Evolutionary conservation across 371 early-diverging fungal genomes (phyloP).

Genomic region (Phascolomyces articulosus): DNA sequence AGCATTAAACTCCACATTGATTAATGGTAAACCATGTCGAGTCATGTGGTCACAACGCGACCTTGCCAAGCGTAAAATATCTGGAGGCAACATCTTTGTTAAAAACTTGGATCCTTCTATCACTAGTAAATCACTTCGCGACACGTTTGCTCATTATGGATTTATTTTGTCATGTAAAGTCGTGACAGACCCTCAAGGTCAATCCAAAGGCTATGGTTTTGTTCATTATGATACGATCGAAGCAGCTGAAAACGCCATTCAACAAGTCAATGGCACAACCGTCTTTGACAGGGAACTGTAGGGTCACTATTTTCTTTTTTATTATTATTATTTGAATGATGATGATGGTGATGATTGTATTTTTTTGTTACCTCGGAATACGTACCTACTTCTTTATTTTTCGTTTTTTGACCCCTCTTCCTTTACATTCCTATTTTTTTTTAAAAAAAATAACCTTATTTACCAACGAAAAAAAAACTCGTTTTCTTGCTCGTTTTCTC

Average conservation of each 20-base stretch:
- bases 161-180: slow-evolving; percentile 98
- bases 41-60: slow-evolving; percentile 99
- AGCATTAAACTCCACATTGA: slow-evolving; percentile 88
- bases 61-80: slow-evolving; percentile 83
- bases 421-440: neutral
- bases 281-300: slow-evolving; percentile 93
- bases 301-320: slow-evolving; percentile 8
- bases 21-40: slow-evolving; percentile 93
- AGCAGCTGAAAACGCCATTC: slow-evolving; percentile 95
- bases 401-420: too few relatives aligned
- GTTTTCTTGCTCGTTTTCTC: too few relatives aligned
- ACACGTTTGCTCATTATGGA: slow-evolving; percentile 99
- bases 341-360: too few relatives aligned
- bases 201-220: slow-evolving; percentile 95
- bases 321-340: neutral
- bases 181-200: slow-evolving; percentile 79
- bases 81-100: slow-evolving; percentile 98
- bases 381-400: too few relatives aligned
- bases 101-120: slow-evolving; percentile 97
- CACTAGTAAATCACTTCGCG: slow-evolving; percentile 95
- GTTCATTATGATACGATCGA: slow-evolving; percentile 97
- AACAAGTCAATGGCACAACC: slow-evolving; percentile 94
- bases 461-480: too few relatives aligned
- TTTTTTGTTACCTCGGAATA: too few relatives aligned
- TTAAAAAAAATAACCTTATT: neutral